Percentiles rank a stretch among this genome's conserved stretches.
These are phyloP conservation scores for Skeletonema marinoi DNA, from an alignment of 108 stramenopile species.

Conservation along the genomic window DNA sequence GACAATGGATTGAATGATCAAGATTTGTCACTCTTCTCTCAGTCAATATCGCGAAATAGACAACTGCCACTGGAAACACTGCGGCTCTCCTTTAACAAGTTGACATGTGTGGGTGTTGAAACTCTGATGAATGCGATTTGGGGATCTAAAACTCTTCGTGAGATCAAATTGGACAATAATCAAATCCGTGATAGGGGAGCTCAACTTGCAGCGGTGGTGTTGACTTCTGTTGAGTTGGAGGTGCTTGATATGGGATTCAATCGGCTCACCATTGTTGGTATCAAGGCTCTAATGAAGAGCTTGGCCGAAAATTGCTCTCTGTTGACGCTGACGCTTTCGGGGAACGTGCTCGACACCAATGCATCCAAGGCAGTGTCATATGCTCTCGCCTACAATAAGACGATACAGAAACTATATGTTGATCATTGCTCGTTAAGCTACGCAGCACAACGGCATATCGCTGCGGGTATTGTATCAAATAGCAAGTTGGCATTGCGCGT, in stretches of 20 bases:
- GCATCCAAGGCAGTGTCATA: slow-evolving; percentile 83
- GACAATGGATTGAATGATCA: slow-evolving; percentile 69
- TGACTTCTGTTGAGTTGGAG: slow-evolving; percentile 72
- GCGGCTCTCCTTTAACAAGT: slow-evolving; percentile 71
- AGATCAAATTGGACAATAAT: slow-evolving; percentile 81
- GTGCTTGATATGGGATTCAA: slow-evolving; percentile 82
- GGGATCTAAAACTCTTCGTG: slow-evolving; percentile 75
- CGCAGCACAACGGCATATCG: slow-evolving; percentile 85
- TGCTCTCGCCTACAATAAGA: slow-evolving; percentile 80
- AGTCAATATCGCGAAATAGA: slow-evolving; percentile 75
- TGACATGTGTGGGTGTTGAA: slow-evolving; percentile 78
- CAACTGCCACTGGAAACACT: slow-evolving; percentile 64
- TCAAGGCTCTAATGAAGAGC: slow-evolving; percentile 86
- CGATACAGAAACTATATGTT: slow-evolving; percentile 62
- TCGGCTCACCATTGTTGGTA: slow-evolving; percentile 74
- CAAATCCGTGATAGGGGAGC: slow-evolving; percentile 82
- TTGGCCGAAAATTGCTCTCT: slow-evolving; percentile 72
- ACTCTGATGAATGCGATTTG: slow-evolving; percentile 87
- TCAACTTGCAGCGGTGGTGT: slow-evolving; percentile 79
- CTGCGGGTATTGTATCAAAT: slow-evolving; percentile 85
- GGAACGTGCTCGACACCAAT: slow-evolving; percentile 80
- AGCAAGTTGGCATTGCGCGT: slow-evolving; percentile 56
- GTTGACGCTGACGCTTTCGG: slow-evolving; percentile 53
- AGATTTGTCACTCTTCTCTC: slow-evolving; percentile 71
- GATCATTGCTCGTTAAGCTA: slow-evolving; percentile 80